These are phyloP conservation scores for Lithohypha guttulata DNA, from an alignment of 2,329 filamentous ascomycete genomes.

Conservation along the genomic window DNA sequence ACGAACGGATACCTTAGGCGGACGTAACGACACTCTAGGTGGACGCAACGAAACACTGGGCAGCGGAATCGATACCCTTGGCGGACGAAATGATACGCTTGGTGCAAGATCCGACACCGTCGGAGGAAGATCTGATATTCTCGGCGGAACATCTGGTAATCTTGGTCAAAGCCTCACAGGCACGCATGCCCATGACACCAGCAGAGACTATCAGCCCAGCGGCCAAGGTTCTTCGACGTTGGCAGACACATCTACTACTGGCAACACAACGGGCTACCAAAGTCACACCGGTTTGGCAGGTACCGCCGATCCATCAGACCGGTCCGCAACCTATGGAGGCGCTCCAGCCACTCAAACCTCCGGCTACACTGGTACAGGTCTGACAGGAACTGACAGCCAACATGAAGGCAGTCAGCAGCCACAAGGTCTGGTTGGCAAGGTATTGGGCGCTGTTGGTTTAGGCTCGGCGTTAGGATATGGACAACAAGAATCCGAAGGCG, in stretches of 20 bases:
- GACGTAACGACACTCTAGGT: too few relatives aligned
- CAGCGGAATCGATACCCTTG: too few relatives aligned
- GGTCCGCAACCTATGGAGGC: constrained; percentile 2
- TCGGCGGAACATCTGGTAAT: too few relatives aligned
- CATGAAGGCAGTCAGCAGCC: neutral
- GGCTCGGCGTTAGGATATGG: constrained; percentile 11
- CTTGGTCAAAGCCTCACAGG: too few relatives aligned
- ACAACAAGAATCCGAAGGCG: neutral
- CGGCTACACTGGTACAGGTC: neutral
- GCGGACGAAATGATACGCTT: too few relatives aligned
- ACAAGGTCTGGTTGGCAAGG: constrained; percentile 13
- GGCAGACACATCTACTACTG: neutral
- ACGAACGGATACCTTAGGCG: too few relatives aligned
- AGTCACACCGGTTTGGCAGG: constrained; percentile 6
- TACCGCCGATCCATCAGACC: constrained; percentile 10
- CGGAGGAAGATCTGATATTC: too few relatives aligned
- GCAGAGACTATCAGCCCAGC: too few relatives aligned
- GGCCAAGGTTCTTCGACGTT: too few relatives aligned
- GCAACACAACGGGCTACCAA: neutral
- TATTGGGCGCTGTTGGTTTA: constrained; percentile 19
- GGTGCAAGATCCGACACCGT: too few relatives aligned
- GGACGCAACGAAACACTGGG: too few relatives aligned
- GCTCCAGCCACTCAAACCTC: neutral
- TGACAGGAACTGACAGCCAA: neutral
- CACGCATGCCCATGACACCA: too few relatives aligned